Evolutionary conservation across 2,329 filamentous ascomycete species (phyloP).

Genomic region (Fusarium zealandicum): DNA sequence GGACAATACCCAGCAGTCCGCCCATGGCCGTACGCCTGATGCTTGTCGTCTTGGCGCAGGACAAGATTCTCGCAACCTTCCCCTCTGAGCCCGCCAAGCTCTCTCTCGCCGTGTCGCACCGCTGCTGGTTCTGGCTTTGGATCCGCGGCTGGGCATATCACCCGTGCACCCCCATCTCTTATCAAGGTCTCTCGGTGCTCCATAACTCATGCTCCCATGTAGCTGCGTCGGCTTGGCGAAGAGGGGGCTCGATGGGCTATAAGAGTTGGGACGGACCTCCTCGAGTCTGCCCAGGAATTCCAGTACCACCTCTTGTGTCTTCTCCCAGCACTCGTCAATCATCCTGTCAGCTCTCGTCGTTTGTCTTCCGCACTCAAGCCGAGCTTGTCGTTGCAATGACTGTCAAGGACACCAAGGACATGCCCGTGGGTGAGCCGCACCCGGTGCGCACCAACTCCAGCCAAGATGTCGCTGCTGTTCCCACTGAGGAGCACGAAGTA

Average conservation of each 20-base stretch:
- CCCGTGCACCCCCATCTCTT: conserved; percentile 12
- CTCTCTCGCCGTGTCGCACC: conserved; percentile 17
- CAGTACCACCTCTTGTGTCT: conserved; percentile 2
- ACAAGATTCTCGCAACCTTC: conserved; percentile 33
- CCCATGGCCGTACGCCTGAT: conserved; percentile 13
- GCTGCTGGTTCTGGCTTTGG: conserved; percentile 23
- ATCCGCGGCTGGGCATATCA: conserved; percentile 23
- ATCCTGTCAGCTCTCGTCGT: conserved; percentile 1
- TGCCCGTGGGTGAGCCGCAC: conserved; percentile 12
- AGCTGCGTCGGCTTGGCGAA: conserved; percentile 27
- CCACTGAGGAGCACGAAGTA: conserved; percentile 21
- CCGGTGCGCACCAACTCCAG: conserved; percentile 32
- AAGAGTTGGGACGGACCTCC: conserved; percentile 18
- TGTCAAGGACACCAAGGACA: conserved; percentile 30
- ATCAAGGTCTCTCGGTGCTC: conserved; percentile 13
- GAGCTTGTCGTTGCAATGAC: conserved; percentile 25
- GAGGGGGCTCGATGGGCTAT: conserved; percentile 19
- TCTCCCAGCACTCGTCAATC: conserved; percentile 9
- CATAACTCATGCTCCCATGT: conserved; percentile 15
- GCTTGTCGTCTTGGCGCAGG: conserved; percentile 30
- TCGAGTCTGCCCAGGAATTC: neutral
- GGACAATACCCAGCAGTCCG: conserved; percentile 11
- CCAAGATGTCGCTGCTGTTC: conserved; percentile 14
- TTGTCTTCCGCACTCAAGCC: conserved; percentile 10
- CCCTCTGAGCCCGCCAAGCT: conserved; percentile 33